Percentiles rank a stretch among this genome's conserved stretches.
Conservation (phyloP, 2,329 filamentous ascomycete species). For the Byssothecium circinans region DNA sequence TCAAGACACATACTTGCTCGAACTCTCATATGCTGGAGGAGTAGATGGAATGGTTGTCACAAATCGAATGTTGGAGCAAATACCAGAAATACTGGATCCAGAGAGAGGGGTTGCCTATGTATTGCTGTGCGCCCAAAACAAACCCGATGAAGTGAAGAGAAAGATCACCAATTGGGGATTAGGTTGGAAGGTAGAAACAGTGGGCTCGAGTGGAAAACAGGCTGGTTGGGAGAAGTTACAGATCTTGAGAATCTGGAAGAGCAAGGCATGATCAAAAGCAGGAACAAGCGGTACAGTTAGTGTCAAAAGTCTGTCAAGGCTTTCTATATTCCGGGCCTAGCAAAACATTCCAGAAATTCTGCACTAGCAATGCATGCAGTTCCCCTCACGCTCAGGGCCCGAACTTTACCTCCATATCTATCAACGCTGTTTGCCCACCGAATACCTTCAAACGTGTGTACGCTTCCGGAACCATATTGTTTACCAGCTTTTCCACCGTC, state of each 20-base stretch:
- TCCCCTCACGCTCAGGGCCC: neutral
- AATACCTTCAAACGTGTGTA: slow-evolving; percentile 17
- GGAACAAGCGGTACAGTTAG: neutral
- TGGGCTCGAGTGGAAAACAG: slow-evolving; percentile 79
- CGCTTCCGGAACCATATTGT: slow-evolving; percentile 16
- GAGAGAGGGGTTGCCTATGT: slow-evolving; percentile 80
- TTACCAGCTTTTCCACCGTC: slow-evolving; percentile 11
- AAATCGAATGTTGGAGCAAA: slow-evolving; percentile 69
- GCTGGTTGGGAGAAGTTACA: slow-evolving; percentile 95
- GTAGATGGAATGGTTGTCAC: slow-evolving; percentile 93
- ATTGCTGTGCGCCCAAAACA: slow-evolving; percentile 87
- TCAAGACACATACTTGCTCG: slow-evolving; percentile 78
- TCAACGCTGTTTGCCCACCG: slow-evolving; percentile 18
- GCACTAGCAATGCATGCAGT: too few species aligned
- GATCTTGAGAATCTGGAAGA: slow-evolving; percentile 81
- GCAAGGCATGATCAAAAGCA: slow-evolving; percentile 6
- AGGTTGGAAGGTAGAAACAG: slow-evolving; percentile 74
- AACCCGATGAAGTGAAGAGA: slow-evolving; percentile 71
- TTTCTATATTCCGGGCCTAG: too few species aligned
- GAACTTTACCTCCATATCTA: slow-evolving; percentile 23
- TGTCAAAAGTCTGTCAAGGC: too few species aligned
- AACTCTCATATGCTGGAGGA: slow-evolving; percentile 87
- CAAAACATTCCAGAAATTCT: too few species aligned
- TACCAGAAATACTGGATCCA: slow-evolving; percentile 66
- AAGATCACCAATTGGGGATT: slow-evolving; percentile 60